Percentiles rank a stretch among this genome's conserved stretches.
Conservation (phyloP, 345 rosid species). For the Hevea brasiliensis region DNA sequence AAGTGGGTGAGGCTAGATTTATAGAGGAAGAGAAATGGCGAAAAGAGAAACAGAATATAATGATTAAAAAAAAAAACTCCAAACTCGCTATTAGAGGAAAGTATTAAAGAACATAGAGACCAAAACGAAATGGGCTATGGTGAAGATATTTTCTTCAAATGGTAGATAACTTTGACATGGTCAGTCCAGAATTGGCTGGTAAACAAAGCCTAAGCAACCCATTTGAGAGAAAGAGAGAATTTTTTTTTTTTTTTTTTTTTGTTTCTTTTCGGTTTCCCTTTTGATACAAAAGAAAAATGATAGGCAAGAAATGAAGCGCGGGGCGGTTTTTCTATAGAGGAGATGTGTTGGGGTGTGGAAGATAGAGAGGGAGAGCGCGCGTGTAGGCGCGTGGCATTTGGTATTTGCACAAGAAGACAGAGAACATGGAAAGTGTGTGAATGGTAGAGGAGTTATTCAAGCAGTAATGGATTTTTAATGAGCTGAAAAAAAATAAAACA, state of each 20-base stretch:
- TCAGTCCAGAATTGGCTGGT: constrained; percentile 17
- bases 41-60: neutral
- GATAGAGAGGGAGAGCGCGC: constrained; percentile 23
- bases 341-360: neutral
- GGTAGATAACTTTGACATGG: constrained; percentile 4
- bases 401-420: neutral
- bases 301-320: constrained; percentile 31
- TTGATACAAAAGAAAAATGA: constrained; percentile 31
- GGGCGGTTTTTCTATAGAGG: constrained; percentile 25
- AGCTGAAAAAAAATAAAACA: neutral
- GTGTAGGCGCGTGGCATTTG: constrained; percentile 36
- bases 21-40: neutral
- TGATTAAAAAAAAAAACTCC: too few species aligned
- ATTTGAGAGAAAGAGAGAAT: constrained; percentile 5
- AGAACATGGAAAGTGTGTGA: neutral
- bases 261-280: constrained; percentile 20
- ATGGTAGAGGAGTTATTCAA: neutral
- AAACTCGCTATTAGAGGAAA: neutral
- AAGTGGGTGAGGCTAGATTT: constrained; percentile 7
- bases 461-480: neutral
- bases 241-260: neutral
- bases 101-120: neutral
- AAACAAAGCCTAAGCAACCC: constrained; percentile 5
- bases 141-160: constrained; percentile 1
- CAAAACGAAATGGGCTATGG: neutral